Evolutionary conservation across 108 stramenopile species (phyloP).

Genomic region (Fistulifera pelliculosa): DNA sequence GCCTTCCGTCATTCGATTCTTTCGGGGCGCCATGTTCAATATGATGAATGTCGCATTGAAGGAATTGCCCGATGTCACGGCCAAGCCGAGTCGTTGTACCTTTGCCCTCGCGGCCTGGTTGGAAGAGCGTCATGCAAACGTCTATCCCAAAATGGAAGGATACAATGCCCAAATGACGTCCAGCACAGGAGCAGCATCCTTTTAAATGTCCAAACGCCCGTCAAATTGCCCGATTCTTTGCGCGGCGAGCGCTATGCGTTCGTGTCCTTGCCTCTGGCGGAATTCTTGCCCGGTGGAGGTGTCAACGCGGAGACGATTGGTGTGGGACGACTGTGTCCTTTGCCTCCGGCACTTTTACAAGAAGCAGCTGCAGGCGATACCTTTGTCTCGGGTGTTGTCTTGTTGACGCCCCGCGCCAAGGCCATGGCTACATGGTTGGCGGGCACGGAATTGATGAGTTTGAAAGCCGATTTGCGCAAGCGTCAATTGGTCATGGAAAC

Average conservation of each 20-base stretch:
- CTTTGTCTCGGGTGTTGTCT: slow-evolving; percentile 88
- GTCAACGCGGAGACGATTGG: slow-evolving; percentile 72
- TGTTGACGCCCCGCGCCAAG: slow-evolving; percentile 74
- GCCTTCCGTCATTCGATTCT: slow-evolving; percentile 84
- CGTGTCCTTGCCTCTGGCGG: slow-evolving; percentile 81
- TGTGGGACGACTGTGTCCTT: slow-evolving; percentile 69
- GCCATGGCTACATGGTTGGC: slow-evolving; percentile 90
- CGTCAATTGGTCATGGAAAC: slow-evolving; percentile 86
- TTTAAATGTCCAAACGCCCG: slow-evolving; percentile 83
- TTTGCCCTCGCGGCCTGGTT: slow-evolving; percentile 88
- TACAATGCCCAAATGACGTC: slow-evolving; percentile 60
- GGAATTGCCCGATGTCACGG: slow-evolving; percentile 66
- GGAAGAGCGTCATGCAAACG: slow-evolving; percentile 78
- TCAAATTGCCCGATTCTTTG: slow-evolving; percentile 88
- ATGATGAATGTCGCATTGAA: slow-evolving; percentile 88
- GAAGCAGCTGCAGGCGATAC: slow-evolving; percentile 60
- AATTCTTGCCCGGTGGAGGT: slow-evolving; percentile 79
- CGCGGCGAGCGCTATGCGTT: slow-evolving; percentile 96
- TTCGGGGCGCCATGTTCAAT: slow-evolving; percentile 97
- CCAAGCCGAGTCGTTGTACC: slow-evolving; percentile 81
- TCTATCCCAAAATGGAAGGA: slow-evolving; percentile 84
- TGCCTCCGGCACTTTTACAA: slow-evolving; percentile 13
- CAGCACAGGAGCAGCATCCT: slow-evolving; percentile 41
- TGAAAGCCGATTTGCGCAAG: slow-evolving; percentile 81
- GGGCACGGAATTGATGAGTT: slow-evolving; percentile 81